Evolutionary conservation across 768 basidiomycete species (phyloP), one percentile per base, ranked within the genome.

Genomic region (Solioccasus polychromus): DNA sequence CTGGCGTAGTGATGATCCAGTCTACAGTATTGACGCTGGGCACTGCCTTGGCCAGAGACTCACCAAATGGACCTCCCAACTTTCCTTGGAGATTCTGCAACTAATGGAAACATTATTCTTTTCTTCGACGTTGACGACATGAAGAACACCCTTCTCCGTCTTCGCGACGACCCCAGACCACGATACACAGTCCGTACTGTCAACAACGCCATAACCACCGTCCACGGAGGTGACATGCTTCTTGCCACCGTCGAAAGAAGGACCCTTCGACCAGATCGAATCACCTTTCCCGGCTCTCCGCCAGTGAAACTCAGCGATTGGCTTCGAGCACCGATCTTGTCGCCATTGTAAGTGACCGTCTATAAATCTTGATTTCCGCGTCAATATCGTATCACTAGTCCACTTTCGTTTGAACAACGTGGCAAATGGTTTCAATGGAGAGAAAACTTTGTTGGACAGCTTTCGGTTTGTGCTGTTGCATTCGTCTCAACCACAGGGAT

Each of bases 81-180:
- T n/a, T n/a, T n/a, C n/a, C n/a, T n/a, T n/a, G n/a, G n/a, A n/a
- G n/a, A n/a, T n/a, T n/a, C 36, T 11, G 30, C 18, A 15, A 7
- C 29, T 19, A 2, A 20, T 5, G 36, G 35, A 3, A 48, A 48
- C 7, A 43, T 15, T 8, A 20, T 44, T 17, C 32, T 39, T 18
- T 6, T 34, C 6, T 36, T 49, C 32, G 25, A 44, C 29, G 20
- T 25, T 2, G 47, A 51, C 9, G 47, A 50, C 35, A 39, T 44
- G 29, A 41, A 34, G 34, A 38, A 36, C 22, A 50, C 39, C 5
- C 5, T 11, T 3, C 37, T 20, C n/a, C 35, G 38, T 24, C 37
- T 44, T 2, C 22, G 22, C 15, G 26, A n/a, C 25, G 38, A 40
- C 17, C 15, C 12, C 30, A 39, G 40, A 20, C 36, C 50, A 17